Evolutionary conservation across 257 asterid genomes (phyloP).

Genomic region (Nemophila menziesii): DNA sequence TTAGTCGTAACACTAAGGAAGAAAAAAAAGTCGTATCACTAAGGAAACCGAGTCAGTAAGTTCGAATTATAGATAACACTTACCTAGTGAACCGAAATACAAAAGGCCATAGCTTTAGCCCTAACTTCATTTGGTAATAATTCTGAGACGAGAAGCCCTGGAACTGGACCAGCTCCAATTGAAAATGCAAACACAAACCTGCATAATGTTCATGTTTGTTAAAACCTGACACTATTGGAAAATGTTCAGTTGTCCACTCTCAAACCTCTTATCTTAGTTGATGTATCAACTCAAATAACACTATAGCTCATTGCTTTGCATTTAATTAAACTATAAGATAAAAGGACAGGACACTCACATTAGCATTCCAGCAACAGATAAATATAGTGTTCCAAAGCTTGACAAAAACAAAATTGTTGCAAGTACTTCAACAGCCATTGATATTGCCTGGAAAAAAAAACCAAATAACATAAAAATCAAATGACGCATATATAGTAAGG

Average conservation of each 20-base stretch:
- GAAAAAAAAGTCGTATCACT: neutral
- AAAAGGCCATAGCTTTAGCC: conserved; percentile 88
- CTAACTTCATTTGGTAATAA: conserved; percentile 51
- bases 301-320: neutral
- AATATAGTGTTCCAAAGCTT: conserved; percentile 30
- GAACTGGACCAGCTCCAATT: conserved; percentile 79
- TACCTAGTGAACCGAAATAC: conserved; percentile 96
- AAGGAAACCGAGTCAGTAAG: too few species aligned
- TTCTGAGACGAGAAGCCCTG: conserved; percentile 61
- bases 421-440: conserved; percentile 71
- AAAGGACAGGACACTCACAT: conserved; percentile 55
- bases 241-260: neutral
- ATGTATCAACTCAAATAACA: neutral
- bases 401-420: conserved; percentile 41
- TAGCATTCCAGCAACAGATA: conserved; percentile 70
- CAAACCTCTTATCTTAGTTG: neutral
- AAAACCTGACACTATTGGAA: too few species aligned
- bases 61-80: conserved; percentile 2
- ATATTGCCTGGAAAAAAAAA: conserved; percentile 50
- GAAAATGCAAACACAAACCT: conserved; percentile 73
- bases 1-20: neutral
- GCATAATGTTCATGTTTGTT: conserved; percentile 24
- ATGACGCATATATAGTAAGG: neutral
- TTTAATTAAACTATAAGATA: neutral
- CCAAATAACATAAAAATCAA: conserved; percentile 4